Conservation (phyloP, 2,329 filamentous ascomycete species). For the Xylaria sp. region DNA sequence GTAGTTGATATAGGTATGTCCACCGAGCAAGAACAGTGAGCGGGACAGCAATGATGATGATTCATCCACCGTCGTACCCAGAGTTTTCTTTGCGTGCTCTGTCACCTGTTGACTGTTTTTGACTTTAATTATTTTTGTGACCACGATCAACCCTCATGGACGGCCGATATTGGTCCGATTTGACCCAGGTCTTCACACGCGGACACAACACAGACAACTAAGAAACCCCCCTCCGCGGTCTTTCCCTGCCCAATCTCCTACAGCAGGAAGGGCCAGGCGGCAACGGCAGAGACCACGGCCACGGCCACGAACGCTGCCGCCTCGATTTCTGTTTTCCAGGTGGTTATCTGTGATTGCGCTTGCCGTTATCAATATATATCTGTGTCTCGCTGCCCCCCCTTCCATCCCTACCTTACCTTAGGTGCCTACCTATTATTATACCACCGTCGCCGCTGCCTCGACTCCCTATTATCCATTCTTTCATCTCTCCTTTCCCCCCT, state of each 20-base stretch:
- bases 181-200: slow-evolving; percentile 27
- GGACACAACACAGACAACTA: slow-evolving; percentile 30
- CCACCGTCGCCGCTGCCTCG: not conserved
- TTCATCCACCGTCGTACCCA: slow-evolving; percentile 13
- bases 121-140: slow-evolving; percentile 31
- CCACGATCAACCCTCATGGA: slow-evolving; percentile 29
- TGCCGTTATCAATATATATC: not conserved
- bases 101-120: slow-evolving; percentile 18
- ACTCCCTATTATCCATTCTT: not conserved
- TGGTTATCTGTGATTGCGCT: slow-evolving; percentile 1
- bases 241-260: slow-evolving; percentile 36
- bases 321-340: slow-evolving; percentile 14
- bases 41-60: not conserved
- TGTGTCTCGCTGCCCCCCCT: slow-evolving; percentile 7
- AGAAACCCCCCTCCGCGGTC: slow-evolving; percentile 11
- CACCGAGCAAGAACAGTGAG: not conserved
- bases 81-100: slow-evolving; percentile 15
- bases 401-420: not conserved
- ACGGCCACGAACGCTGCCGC: slow-evolving; percentile 10
- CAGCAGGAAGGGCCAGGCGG: slow-evolving; percentile 25
- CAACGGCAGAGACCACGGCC: slow-evolving; percentile 24
- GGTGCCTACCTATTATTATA: not conserved
- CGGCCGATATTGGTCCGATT: slow-evolving; percentile 41
- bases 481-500: slow-evolving; percentile 11
- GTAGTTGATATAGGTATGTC: not conserved